Base-by-base conservation (phyloP, 2,329 filamentous ascomycete species). In the Trichoderma koningii region DNA sequence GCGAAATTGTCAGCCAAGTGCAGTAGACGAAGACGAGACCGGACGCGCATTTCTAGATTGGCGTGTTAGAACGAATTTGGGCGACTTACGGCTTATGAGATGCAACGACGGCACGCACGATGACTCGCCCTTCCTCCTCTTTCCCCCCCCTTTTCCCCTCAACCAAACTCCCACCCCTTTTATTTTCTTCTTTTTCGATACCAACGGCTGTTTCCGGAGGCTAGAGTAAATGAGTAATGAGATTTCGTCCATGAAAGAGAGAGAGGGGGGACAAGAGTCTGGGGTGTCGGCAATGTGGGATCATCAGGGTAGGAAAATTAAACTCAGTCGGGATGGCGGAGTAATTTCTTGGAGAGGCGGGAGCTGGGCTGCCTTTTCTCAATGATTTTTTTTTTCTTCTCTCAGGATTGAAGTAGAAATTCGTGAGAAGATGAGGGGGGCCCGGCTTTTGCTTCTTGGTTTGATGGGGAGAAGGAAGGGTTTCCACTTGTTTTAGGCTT, bases 1-100 rank as follows among this genome's bases (percentile, higher is more conserved):
- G 89, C 78, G 95, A 99, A 83, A 98, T 99, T 80, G 95, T 99
- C 76, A 93, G 92, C 79, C 86, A 89, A 76, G 87, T 89, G 64
- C 85, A 87, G 82, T 87, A 82, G 76, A 52, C 50, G 28, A 60
- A 28, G 21, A 38, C 12, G 34, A 9, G 41, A 44, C 44, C 21
- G 38, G 23, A 41, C 56, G 41, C 47, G 44, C 38, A 26, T 47
- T 60, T 62, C 63, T 63, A 63, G 60, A 63, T 66, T 56, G 64
- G 56, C 51, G 44, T 51, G 34, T 64, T 64, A 55, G 55, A 52
- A 64, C 34, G 55, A 64, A 14, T 10, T 52, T 19, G 23, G 51
- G 44, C 52, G 55, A 65, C 57, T 56, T 66, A 51, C 30, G 52
- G 52, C 61, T 56, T 59, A 64, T 48, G 61, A 64, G 53, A 64